These are phyloP conservation scores for Mycogone perniciosa DNA, from an alignment of 2,329 filamentous ascomycete genomes.

Conservation along the genomic window DNA sequence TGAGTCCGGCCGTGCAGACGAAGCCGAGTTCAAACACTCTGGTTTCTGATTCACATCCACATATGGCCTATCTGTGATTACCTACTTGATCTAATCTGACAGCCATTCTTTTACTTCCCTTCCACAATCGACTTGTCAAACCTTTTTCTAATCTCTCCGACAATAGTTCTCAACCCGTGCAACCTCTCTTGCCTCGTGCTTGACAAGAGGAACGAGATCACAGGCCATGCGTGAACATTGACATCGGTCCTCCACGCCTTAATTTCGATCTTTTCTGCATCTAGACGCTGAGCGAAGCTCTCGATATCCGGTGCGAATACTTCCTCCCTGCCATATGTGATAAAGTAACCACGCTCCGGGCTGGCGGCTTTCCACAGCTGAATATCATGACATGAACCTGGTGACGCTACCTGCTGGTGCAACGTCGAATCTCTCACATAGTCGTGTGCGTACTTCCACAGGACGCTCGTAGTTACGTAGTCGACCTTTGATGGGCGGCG, in stretches of 20 bases:
- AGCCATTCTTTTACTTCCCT: slow-evolving; percentile 20
- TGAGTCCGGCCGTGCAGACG: slow-evolving; percentile 32
- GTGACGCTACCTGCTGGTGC: slow-evolving; percentile 45
- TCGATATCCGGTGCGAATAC: slow-evolving; percentile 67
- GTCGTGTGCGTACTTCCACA: slow-evolving; percentile 64
- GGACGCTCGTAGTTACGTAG: slow-evolving; percentile 60
- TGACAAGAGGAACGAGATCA: slow-evolving; percentile 57
- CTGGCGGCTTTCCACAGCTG: slow-evolving; percentile 61
- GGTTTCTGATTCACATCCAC: slow-evolving; percentile 35
- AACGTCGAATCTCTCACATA: slow-evolving; percentile 48
- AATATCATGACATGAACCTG: slow-evolving; percentile 61
- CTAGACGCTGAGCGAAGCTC: slow-evolving; percentile 50
- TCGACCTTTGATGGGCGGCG: slow-evolving; percentile 67
- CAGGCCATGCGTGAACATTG: slow-evolving; percentile 77
- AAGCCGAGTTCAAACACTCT: slow-evolving; percentile 45
- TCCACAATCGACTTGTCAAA: slow-evolving; percentile 16
- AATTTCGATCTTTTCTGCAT: slow-evolving; percentile 47
- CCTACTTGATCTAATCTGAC: slow-evolving; percentile 64
- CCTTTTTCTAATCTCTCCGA: slow-evolving; percentile 32
- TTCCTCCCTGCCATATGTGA: slow-evolving; percentile 71
- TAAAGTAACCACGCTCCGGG: slow-evolving; percentile 59
- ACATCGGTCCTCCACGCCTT: slow-evolving; percentile 54
- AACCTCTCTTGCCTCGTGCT: slow-evolving; percentile 42
- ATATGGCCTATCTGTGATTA: slow-evolving; percentile 27
- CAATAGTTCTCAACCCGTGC: slow-evolving; percentile 42